Base-by-base conservation (phyloP, 768 basidiomycete genomes). In the Suillus spraguei region DNA sequence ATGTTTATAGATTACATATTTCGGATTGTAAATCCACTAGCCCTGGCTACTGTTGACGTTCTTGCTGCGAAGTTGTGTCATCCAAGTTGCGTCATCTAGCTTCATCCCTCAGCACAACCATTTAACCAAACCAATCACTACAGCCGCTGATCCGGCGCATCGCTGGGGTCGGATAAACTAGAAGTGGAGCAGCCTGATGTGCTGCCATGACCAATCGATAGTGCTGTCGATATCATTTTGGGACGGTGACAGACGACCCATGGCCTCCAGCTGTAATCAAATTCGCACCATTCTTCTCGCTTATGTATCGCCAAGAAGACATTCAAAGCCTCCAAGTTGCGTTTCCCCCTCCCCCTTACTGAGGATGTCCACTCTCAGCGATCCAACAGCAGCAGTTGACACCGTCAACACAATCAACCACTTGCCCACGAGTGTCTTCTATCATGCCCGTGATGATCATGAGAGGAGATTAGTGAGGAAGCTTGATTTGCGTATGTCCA, bases 401-500 rank as follows among this genome's bases (percentile, higher is more conserved):
- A 32, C 5, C 17, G 20, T 3, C 10, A 5, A 11, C 17, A 3
- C 17, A 16, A 33, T 52, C 20, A 17, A 32, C 9, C 5, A n/a
- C 20, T 11, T 33, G 32, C 20, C 32, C 10, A 33, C 10, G 1
- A 17, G 20, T n/a, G 10, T 33, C 17, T 5, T 17, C 5, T 32
- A 5, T 53, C 52, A 20, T 33, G 5, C 32, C 17, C 52, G 32
- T 6, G 10, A 33, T 33, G 32, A 11, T 1, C 32, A 11, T 6
- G 52, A 53, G 32, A 53, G 3, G 5, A 53, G 10, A n/a, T 33
- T 53, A 53, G 17, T 53, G 20, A 53, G 52, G 5, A 53, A 53
- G 32, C 32, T 53, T 53, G 52, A 53, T 53, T 53, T 53, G 20
- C 52, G 32, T 4, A 53, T 53, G 52, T 53, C 20, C 32, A 13